A percentile compares a stretch with the other conserved stretches of the same genome.
These are phyloP conservation scores for Brachypodium distachyon DNA, from an alignment of 202 grass and related monocot genomes.

Conservation along the genomic window DNA sequence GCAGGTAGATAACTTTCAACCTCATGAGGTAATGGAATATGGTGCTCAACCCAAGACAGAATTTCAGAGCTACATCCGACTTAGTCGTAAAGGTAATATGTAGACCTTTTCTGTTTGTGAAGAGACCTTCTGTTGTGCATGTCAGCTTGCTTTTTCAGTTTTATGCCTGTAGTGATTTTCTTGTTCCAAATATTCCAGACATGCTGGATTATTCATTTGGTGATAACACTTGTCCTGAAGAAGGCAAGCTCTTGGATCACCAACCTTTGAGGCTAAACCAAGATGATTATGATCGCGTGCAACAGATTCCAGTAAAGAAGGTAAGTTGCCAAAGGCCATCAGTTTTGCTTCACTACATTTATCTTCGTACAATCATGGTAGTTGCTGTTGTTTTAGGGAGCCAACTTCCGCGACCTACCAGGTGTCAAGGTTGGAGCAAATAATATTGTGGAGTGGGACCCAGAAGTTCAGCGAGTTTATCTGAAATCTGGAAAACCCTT, in stretches of 20 bases:
- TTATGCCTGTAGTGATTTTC: not conserved
- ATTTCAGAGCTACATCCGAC: slow-evolving; percentile 63
- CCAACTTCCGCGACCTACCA: slow-evolving; percentile 68
- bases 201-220: slow-evolving; percentile 52
- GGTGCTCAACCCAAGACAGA: slow-evolving; percentile 24
- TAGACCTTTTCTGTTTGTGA: too few relatives aligned
- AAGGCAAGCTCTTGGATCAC: slow-evolving; percentile 57
- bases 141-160: not conserved
- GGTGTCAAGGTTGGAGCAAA: slow-evolving; percentile 61
- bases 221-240: not conserved
- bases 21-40: slow-evolving; percentile 46
- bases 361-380: not conserved
- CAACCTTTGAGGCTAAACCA: slow-evolving; percentile 47
- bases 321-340: not conserved
- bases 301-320: slow-evolving; percentile 61
- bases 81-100: slow-evolving; percentile 41
- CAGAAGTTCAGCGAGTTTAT: slow-evolving; percentile 22
- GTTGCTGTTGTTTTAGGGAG: slow-evolving; percentile 34
- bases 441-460: slow-evolving; percentile 55
- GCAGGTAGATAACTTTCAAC: slow-evolving; percentile 57
- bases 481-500: slow-evolving; percentile 68
- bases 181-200: slow-evolving; percentile 14
- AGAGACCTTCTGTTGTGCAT: not conserved
- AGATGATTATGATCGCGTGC: slow-evolving; percentile 54
- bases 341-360: not conserved